Conservation (phyloP, 306 rosid species). For the Fagus sylvatica region DNA sequence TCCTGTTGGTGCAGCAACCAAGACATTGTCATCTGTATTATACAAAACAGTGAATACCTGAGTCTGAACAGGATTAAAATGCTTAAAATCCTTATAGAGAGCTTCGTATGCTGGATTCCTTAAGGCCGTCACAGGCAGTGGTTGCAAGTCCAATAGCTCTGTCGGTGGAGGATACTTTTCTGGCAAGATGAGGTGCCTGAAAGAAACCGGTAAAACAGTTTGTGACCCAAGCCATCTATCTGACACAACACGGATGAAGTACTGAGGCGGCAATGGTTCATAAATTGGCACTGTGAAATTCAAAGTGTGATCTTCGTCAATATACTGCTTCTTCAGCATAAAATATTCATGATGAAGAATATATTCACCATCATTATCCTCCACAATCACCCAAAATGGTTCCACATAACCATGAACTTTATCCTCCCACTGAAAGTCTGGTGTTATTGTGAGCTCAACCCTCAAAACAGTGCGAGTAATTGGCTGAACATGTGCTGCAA, state of each 20-base stretch:
- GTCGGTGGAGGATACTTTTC: slow-evolving; percentile 94
- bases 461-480: slow-evolving; percentile 86
- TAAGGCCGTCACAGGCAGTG: slow-evolving; percentile 86
- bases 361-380: slow-evolving; percentile 86
- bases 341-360: slow-evolving; percentile 91
- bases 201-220: slow-evolving; percentile 88
- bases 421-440: slow-evolving; percentile 96
- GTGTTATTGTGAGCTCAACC: slow-evolving; percentile 88
- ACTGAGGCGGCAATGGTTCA: slow-evolving; percentile 89
- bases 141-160: slow-evolving; percentile 86
- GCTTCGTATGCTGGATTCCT: slow-evolving; percentile 80
- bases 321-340: slow-evolving; percentile 78
- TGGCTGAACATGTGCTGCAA: slow-evolving; percentile 94
- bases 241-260: slow-evolving; percentile 85
- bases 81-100: slow-evolving; percentile 77
- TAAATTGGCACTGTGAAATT: slow-evolving; percentile 85
- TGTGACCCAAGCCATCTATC: slow-evolving; percentile 93
- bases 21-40: slow-evolving; percentile 80
- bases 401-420: slow-evolving; percentile 90
- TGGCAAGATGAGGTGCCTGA: slow-evolving; percentile 83
- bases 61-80: slow-evolving; percentile 94
- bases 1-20: slow-evolving; percentile 95
- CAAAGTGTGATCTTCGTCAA: slow-evolving; percentile 87
- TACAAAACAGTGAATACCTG: slow-evolving; percentile 85
- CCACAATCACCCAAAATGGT: slow-evolving; percentile 95